Base-by-base conservation (phyloP, 176 grass and related monocot genomes). In the Tuctoria greenei region DNA sequence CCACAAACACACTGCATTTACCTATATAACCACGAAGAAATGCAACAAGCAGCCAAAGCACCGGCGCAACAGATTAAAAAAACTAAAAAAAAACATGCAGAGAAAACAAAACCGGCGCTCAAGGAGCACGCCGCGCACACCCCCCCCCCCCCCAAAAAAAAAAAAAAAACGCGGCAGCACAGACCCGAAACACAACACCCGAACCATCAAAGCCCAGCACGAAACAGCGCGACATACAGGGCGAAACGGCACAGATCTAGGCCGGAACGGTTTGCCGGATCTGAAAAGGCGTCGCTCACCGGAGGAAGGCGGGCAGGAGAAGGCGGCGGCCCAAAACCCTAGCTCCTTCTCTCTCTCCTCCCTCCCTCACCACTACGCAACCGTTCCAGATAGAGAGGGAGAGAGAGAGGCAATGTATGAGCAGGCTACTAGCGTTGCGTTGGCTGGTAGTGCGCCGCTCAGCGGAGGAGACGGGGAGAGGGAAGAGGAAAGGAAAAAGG, bases 251-350 rank as follows among this genome's bases (percentile, higher is more conserved):
- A 37, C 75, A 84, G 86, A 88, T 88, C 86, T 84, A 80, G 80
- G 12, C 67, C 18, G 7, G 46, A 43, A 40, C 41, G 58, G 61
- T 8, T 8, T 36, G 42, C 61, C 70, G 86, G 86, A 88, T 84
- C 86, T 88, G 41, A 23, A 31, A n/a, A 66, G 64, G 70, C 2
- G 69, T 31, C 63, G 38, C 46, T 49, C 45, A 84, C 86, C 81
- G 46, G 39, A 74, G 70, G 46, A n/a, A 10, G 25, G 4, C 0
- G 13, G 7, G 65, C 39, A 34, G 67, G 61, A 64, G 27, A 18
- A 71, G 59, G 63, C 14, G 13, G 77, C 54, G 54, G 69, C 75
- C 62, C 75, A 69, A 79, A 88, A 84, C 81, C 81, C 81, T 88
- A 84, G 64, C 86, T 57, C 49, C 36, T 76, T 54, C 71, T 61